Base-by-base conservation (phyloP, 2,329 filamentous ascomycete genomes). In the Graphilbum sp. region DNA sequence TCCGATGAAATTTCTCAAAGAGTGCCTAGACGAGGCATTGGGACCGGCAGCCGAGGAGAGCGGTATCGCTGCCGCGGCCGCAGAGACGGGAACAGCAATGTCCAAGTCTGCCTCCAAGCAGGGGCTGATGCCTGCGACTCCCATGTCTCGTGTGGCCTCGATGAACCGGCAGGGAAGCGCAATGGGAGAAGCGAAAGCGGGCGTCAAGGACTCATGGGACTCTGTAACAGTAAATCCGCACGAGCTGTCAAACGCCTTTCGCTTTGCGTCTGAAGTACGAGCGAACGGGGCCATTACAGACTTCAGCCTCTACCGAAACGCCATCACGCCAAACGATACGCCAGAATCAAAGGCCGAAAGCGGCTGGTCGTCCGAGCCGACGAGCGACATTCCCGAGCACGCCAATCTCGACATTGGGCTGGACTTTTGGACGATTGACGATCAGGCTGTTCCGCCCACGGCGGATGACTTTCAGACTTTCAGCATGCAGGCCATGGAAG, bases 311-410 rank as follows among this genome's bases (percentile, higher is more conserved):
- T 74, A 72, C 47, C 64, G 66, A 17, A 45, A 41, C 39, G 63
- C 67, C 1, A 56, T 68, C 40, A 72, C 72, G 19, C 72, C 72
- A 1, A 72, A 75, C 42, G 71, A 77, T 49, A 78, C 74, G 8
- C 74, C 73, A 0, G 73, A 76, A 46, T 77, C 72, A 2, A 70
- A 62, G 52, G 74, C 75, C 51, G 72, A 77, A 40, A 67, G 65
- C 46, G 65, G 67, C 4, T 53, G 59, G 9, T 75, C 72, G 31
- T 45, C 45, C 38, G 72, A 77, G 47, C 68, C 70, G 10, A 75
- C 67, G 43, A 76, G 71, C 48, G 73, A 78, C 46, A 67, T 76
- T 16, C 65, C 69, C 3, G 73, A 77, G 40, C 61, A 60, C 5
- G 60, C 64, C 4, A 52, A 56, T 15, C 56, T 74, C 13, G 71